Base-by-base conservation (phyloP, 768 basidiomycete genomes). In the Phallus indusiatus region DNA sequence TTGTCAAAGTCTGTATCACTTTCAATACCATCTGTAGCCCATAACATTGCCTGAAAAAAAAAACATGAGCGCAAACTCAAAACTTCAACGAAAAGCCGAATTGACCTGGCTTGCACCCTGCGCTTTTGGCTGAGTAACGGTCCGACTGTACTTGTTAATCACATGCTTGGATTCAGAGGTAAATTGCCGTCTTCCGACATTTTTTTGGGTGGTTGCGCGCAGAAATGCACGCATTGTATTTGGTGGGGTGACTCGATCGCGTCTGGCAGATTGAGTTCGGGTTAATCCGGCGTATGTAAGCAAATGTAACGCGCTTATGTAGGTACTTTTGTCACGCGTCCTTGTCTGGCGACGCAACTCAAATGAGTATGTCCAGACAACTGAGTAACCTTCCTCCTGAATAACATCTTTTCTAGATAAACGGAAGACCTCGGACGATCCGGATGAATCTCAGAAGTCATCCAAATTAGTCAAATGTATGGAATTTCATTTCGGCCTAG, bases 11-110 rank as follows among this genome's bases (percentile, higher is more conserved):
- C 96, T 1, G 77, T 80, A 63, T 95, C 88, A 16, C 66, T 73
- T 22, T 79, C 74, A 62, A 99, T 81, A 33, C 91, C 94, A 36
- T 97, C 96, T 1, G 96, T 99, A n/a, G 94, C 96, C 73, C 94
- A 99, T 53, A 99, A 76, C 96, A 99, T 98, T 35, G 96, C 96
- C 90, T 95, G 67, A 64, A 37, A 36, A 12, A 47, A 22, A 14
- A 14, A 34, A 18, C 47, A 53, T 54, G 9, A 18, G 28, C 28
- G 48, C 9, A 24, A 20, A 22, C 18, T 42, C 4, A 14, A 2
- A 42, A n/a, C n/a, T 14, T 11, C 9, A 4, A n/a, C n/a, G 12
- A 42, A n/a, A 42, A 42, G 12, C 4, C 2, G 3, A n/a, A 54
- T 67, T 21, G 64, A 84, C 90, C 83, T 97, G 94, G 69, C 90